Conservation (phyloP, 176 grass and related monocot genomes). For the Lolium multiflorum region DNA sequence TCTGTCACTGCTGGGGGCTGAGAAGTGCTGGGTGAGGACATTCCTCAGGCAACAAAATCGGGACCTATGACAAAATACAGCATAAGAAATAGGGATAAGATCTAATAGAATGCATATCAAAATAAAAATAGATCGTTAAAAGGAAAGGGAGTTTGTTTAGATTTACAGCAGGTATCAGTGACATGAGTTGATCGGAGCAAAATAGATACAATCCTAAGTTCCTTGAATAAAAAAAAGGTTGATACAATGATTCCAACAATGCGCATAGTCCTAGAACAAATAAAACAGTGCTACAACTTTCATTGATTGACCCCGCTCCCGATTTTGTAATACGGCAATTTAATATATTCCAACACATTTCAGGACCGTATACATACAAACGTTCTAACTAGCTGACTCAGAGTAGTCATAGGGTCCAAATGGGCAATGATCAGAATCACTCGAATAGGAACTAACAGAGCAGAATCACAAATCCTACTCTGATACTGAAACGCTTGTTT, state of each 20-base stretch:
- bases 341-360: not conserved
- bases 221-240: not conserved
- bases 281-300: constrained; percentile 3
- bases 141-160: not conserved
- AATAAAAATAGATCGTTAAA: constrained; percentile 25
- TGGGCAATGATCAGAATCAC: not conserved
- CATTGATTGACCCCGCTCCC: not conserved
- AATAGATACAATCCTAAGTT: not conserved
- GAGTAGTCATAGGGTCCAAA: constrained; percentile 7
- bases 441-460: not conserved
- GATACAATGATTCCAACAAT: not conserved
- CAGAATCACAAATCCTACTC: constrained; percentile 10
- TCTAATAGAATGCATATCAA: constrained; percentile 18
- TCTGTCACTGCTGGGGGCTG: constrained; percentile 54
- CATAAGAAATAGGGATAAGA: constrained; percentile 38
- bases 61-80: constrained; percentile 54
- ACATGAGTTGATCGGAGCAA: not conserved
- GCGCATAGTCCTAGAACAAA: not conserved
- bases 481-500: constrained; percentile 12
- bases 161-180: not conserved
- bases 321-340: not conserved
- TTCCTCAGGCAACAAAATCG: constrained; percentile 67
- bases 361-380: not conserved
- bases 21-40: constrained; percentile 66
- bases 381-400: not conserved